Base-by-base conservation (phyloP, 2,329 filamentous ascomycete species). In the Penicillium sp. region DNA sequence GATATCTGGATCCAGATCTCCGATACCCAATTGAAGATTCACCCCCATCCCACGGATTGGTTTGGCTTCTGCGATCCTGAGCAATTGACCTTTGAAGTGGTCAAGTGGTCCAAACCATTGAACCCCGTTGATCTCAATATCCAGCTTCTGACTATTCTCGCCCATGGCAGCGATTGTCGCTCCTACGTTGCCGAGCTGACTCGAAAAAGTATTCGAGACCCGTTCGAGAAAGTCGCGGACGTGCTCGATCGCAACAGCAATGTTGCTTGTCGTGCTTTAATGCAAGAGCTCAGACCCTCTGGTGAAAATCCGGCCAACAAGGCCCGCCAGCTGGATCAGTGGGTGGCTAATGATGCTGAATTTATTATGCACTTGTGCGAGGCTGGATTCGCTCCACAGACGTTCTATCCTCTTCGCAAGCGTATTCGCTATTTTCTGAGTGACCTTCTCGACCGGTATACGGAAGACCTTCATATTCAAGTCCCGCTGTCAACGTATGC, bases 21-120 rank as follows among this genome's bases (percentile, higher is more conserved):
- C 0, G 73, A 82, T 10, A 86, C 83, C 22, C 86, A 89, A 60
- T 66, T 81, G 39, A 88, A 89, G 67, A 83, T 87, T 35, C 58
- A 80, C 2, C 71, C 73, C 1, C 79, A 82, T 56, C 77, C 77
- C 1, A 56, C 59, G 2, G 60, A 75, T 17, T 73, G 68, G 64
- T 70, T 75, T 22, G 59, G 64, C 0, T 67, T 69, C 11, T 69
- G 77, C 6, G 72, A 77, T 31, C 69, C 71, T 0, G 79, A 74
- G 52, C 78, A 85, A 51, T 71, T 84, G n/a, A 84, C 82, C 0
- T 86, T 88, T 60, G 84, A 87, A 53, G 76, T 87, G 4, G 75
- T 83, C 10, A 80, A 79, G 25, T 82, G 75, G 65, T 82, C 81
- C 4, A 76, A 75, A 6, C 68, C 70, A 1, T 72, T 82, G 6